phyloP scores from a whole-genome alignment of 2,329 filamentous ascomycete species.

The Scytalidium lignicola region DNA sequence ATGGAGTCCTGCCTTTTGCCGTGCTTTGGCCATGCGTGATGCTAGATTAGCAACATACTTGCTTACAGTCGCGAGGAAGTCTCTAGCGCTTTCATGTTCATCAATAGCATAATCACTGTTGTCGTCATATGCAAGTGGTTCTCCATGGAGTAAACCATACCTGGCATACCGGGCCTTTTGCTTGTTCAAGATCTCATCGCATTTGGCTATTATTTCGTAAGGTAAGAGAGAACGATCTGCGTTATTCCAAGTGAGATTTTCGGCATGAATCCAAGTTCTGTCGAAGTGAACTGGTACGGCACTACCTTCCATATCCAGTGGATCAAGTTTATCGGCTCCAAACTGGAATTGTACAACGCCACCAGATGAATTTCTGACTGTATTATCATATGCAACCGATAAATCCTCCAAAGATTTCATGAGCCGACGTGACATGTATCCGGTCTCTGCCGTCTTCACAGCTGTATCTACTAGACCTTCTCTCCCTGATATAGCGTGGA shows the following conservation, averaged over 20 bases:
- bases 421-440: constrained; percentile 95
- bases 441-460: constrained; percentile 97
- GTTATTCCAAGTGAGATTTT: constrained; percentile 75
- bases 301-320: constrained; percentile 94
- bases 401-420: constrained; percentile 98
- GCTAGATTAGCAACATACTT: constrained; percentile 64
- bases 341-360: constrained; percentile 96
- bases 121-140: constrained; percentile 65
- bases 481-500: constrained; percentile 97
- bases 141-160: constrained; percentile 55
- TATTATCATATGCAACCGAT: constrained; percentile 89
- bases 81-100: constrained; percentile 75
- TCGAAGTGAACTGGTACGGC: constrained; percentile 90
- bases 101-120: constrained; percentile 64
- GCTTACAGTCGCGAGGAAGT: constrained; percentile 75
- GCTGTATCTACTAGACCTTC: constrained; percentile 98
- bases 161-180: constrained; percentile 62
- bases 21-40: constrained; percentile 51
- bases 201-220: constrained; percentile 65
- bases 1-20: constrained; percentile 45
- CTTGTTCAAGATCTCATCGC: constrained; percentile 59
- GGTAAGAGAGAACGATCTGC: constrained; percentile 68
- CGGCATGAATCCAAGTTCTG: constrained; percentile 79
- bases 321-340: constrained; percentile 91
- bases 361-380: constrained; percentile 83